These are phyloP conservation scores for Cystoisospora suis DNA, from an alignment of 169 alveolate genomes.

Conservation along the genomic window DNA sequence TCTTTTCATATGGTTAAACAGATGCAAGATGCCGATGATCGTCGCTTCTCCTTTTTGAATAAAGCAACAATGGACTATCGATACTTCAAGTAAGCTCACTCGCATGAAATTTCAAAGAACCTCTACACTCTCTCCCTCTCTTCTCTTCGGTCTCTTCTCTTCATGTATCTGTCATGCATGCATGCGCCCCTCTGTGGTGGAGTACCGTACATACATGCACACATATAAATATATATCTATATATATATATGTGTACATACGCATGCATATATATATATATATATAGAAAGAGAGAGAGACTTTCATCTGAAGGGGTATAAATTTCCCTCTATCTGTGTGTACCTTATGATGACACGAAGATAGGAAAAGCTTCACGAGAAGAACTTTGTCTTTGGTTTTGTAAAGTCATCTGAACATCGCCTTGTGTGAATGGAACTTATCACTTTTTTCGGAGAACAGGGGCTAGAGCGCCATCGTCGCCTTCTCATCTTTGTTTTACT, in stretches of 20 bases:
- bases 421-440: too few species aligned
- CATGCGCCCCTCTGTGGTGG: neutral
- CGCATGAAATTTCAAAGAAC: neutral
- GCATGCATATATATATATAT: neutral
- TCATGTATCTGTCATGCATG: neutral
- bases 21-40: too few species aligned
- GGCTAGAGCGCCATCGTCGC: too few species aligned
- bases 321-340: too few species aligned
- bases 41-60: neutral
- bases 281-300: neutral
- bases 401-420: too few species aligned
- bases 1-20: neutral
- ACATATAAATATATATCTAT: neutral
- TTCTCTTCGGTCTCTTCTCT: neutral
- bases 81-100: constrained; percentile 12
- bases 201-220: neutral
- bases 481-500: too few species aligned
- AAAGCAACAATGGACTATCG: neutral
- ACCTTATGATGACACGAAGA: too few species aligned
- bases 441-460: too few species aligned
- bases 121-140: neutral
- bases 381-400: too few species aligned
- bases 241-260: neutral
- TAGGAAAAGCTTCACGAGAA: too few species aligned
- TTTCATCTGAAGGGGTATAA: neutral